A percentile compares a stretch with the other conserved stretches of the same genome.
Conservation (phyloP, 192 early-diverging fungal species). For the Coemansia sp. region DNA sequence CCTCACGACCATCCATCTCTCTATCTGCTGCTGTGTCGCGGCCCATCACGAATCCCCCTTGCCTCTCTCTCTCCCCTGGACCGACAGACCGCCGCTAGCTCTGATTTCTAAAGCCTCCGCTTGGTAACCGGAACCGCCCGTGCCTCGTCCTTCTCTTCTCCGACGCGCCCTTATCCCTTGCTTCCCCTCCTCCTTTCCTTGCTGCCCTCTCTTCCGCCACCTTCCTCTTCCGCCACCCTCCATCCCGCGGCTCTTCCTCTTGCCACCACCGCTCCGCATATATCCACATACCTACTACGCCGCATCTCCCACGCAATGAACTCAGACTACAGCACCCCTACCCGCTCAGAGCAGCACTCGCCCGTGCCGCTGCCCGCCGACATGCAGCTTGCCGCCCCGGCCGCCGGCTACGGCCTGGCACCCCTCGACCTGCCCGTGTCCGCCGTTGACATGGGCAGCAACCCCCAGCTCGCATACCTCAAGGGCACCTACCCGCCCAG, state of each 20-base stretch:
- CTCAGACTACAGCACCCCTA: constrained; percentile 42
- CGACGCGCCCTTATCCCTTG: not conserved
- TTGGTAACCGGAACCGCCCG: too few relatives aligned
- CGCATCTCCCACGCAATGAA: too few relatives aligned
- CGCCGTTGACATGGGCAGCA: constrained; percentile 28
- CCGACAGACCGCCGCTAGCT: too few relatives aligned
- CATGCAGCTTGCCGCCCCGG: constrained; percentile 12
- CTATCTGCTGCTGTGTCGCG: too few relatives aligned
- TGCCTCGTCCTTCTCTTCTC: not conserved
- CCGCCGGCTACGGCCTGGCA: constrained; percentile 17
- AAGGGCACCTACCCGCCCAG: constrained; percentile 32
- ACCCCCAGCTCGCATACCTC: constrained; percentile 39
- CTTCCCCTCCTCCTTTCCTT: constrained; percentile 2
- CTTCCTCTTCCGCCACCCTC: constrained; percentile 12
- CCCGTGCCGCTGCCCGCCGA: constrained; percentile 16
- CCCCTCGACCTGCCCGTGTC: constrained; percentile 23
- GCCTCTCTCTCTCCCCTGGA: too few relatives aligned
- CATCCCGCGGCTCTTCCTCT: constrained; percentile 1
- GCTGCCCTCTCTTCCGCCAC: constrained; percentile 1
- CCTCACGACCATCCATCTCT: too few relatives aligned
- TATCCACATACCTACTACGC: constrained; percentile 12
- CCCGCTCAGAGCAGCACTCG: constrained; percentile 48
- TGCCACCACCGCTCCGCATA: constrained; percentile 2
- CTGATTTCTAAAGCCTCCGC: too few relatives aligned
- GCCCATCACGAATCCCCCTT: too few relatives aligned